Percentiles rank a stretch among this genome's conserved stretches.
These are phyloP conservation scores for Rhizophagus sp. DNA, from an alignment of 192 early-diverging fungal genomes.

Conservation along the genomic window DNA sequence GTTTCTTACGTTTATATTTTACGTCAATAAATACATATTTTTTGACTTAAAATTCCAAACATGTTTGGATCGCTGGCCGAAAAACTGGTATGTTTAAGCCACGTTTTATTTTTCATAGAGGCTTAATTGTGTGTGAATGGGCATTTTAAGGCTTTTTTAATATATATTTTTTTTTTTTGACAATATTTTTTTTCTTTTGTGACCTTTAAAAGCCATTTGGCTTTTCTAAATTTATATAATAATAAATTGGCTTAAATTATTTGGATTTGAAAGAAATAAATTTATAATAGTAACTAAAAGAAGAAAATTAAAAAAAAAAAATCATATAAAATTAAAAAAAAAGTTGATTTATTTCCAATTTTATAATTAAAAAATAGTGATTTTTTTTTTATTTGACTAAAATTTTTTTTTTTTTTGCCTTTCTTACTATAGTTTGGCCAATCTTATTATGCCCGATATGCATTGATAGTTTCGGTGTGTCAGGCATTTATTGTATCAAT, in stretches of 20 bases:
- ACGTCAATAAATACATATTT: not conserved
- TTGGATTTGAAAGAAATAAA: no score
- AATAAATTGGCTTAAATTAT: no score
- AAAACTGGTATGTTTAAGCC: not conserved
- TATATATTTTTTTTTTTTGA: no score
- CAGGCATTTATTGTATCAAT: constrained; percentile 56
- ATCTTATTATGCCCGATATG: constrained; percentile 41
- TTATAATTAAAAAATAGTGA: not conserved
- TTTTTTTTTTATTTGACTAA: not conserved
- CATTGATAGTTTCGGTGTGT: constrained; percentile 39
- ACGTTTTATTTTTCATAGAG: not conserved
- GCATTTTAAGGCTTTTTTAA: no score
- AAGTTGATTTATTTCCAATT: no score
- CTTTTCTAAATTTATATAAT: no score
- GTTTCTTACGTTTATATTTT: not conserved
- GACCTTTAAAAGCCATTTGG: no score
- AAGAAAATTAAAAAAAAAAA: no score
- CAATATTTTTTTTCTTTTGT: no score
- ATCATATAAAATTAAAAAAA: no score
- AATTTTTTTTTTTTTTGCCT: not conserved
- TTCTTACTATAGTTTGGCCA: constrained; percentile 34
- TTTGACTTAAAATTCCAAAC: not conserved
- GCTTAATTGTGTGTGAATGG: no score
- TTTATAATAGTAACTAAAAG: no score
- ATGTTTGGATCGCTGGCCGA: not conserved